Percentiles rank a stretch among this genome's conserved stretches.
Conservation (phyloP, 2,329 filamentous ascomycete genomes). For the Huntiella savannae region DNA sequence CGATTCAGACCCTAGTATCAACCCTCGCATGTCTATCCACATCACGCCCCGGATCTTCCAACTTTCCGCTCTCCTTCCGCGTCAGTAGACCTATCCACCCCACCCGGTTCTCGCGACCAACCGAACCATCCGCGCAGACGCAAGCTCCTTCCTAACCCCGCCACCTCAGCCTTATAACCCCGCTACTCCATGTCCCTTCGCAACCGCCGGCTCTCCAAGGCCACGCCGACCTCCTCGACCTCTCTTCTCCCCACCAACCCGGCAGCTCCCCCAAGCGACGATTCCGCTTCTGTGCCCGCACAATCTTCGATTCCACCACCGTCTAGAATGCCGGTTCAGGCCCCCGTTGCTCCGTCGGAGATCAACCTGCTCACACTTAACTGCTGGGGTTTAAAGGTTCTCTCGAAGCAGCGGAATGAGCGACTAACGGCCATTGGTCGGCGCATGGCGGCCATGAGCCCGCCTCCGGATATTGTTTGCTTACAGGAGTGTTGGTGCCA, state of each 20-base stretch:
- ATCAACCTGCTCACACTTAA: slow-evolving; percentile 78
- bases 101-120: too few relatives aligned
- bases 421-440: slow-evolving; percentile 71
- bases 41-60: too few relatives aligned
- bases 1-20: too few relatives aligned
- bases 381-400: slow-evolving; percentile 87
- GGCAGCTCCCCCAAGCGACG: not conserved
- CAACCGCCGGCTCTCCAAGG: slow-evolving; percentile 8
- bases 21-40: too few relatives aligned
- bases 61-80: too few relatives aligned
- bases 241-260: slow-evolving; percentile 1
- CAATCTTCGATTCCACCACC: slow-evolving; percentile 6
- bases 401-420: slow-evolving; percentile 58
- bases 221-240: slow-evolving; percentile 5
- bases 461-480: slow-evolving; percentile 68
- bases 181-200: slow-evolving; percentile 7
- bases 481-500: slow-evolving; percentile 91
- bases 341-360: slow-evolving; percentile 19
- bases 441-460: slow-evolving; percentile 49
- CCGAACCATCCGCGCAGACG: not conserved
- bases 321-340: slow-evolving; percentile 21
- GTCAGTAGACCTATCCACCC: too few relatives aligned
- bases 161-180: not conserved
- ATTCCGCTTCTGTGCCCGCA: not conserved
- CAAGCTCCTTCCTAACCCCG: not conserved